phyloP scores from a whole-genome alignment of 805 yeast genomes.

The Ogataea nonfermentans region DNA sequence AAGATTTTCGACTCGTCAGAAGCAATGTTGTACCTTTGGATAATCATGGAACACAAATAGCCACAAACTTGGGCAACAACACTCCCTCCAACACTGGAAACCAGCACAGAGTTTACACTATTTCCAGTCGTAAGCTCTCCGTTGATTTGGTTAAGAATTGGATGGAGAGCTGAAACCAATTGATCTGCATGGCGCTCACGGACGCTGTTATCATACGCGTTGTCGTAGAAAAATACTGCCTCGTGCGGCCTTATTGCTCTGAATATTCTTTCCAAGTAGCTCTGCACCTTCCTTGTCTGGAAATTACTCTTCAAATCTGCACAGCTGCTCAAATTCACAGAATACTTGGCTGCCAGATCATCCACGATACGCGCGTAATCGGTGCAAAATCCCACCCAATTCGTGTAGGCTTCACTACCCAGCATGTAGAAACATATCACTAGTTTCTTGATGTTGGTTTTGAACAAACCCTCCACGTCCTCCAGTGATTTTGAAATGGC shows the following conservation, averaged over 20 bases:
- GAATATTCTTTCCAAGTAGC: constrained; percentile 8
- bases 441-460: constrained; percentile 28
- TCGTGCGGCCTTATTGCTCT: constrained; percentile 19
- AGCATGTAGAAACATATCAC: constrained; percentile 29
- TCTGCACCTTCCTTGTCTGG: constrained; percentile 11
- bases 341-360: constrained; percentile 16
- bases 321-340: constrained; percentile 22
- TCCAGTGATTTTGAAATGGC: constrained; percentile 12
- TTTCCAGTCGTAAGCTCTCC: constrained; percentile 13
- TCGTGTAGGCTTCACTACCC: constrained; percentile 24
- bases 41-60: constrained; percentile 19
- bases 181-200: constrained; percentile 9
- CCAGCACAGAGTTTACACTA: constrained; percentile 24
- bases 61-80: constrained; percentile 19
- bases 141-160: constrained; percentile 16
- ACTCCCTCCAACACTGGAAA: constrained; percentile 19
- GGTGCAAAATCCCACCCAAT: constrained; percentile 31
- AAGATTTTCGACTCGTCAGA: constrained; percentile 33
- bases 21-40: constrained; percentile 29
- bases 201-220: constrained; percentile 14
- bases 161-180: constrained; percentile 13
- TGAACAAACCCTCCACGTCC: constrained; percentile 26
- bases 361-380: constrained; percentile 31
- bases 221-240: constrained; percentile 20
- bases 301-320: constrained; percentile 24